Base-by-base conservation (phyloP, 495 filamentous ascomycete species). In the Lepraria neglecta region DNA sequence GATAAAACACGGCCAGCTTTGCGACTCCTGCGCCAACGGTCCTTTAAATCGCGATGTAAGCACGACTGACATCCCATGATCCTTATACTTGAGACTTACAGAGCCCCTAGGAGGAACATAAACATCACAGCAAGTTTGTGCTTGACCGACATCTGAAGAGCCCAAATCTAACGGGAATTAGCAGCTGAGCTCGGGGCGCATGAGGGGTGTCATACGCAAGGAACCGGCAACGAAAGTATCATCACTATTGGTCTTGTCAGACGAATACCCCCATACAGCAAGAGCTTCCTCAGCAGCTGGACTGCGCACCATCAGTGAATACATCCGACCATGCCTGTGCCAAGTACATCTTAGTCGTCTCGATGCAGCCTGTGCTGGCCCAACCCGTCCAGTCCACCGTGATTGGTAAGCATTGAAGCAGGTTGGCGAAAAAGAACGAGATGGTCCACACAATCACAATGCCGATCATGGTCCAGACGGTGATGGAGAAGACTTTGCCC, bases 291-390 rank as follows among this genome's bases (percentile, higher is more conserved):
- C 12, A 27, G 48, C 24, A 4, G 3, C 21, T 30, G 21, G 27
- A 19, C 27, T 11, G 4, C 4, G 0, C 30, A 53, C 28, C 28
- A 35, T 60, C 58, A 6, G 58, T 52, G 24, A 60, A 38, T 0
- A 50, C 35, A 21, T 60, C 58, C 17, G 58, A 60, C n/a, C 17
- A 52, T 27, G 58, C 58, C 40, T 60, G 58, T 52, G 31, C 58
- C 12, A 52, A 3, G 12, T 42, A 60, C 47, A 43, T 60, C 46
- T 51, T 21, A n/a, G 38, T 51, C 24, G 33, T 15, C 7, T 43
- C 35, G 4, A 60, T 60, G 24, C 46, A 53, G 35, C 28, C 38
- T 24, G 47, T 43, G 4, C 21, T 21, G 17, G n/a, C 47, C 1
- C 12, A 15, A 15, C 35, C 46, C 0, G 33, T 60, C 58, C 31